Evolutionary conservation across 768 basidiomycete species (phyloP).

Genomic region (Pleurotus pulmonarius): DNA sequence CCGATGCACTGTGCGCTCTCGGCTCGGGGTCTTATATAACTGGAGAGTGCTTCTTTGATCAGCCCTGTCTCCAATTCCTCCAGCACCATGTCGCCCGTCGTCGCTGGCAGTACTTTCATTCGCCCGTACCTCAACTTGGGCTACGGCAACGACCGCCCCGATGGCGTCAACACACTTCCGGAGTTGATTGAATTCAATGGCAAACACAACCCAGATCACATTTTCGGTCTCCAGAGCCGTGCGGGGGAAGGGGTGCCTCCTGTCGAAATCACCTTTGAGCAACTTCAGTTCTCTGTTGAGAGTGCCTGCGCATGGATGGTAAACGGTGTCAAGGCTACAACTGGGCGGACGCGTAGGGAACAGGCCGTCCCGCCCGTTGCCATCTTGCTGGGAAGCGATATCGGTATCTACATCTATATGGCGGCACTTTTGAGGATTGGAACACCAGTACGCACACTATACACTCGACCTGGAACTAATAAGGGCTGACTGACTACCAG

Average conservation of each 20-base stretch:
- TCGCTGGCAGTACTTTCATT: constrained; percentile 24
- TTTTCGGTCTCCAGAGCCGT: constrained; percentile 30
- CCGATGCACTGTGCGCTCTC: background rate
- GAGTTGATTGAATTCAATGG: constrained; percentile 35
- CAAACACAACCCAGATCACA: constrained; percentile 27
- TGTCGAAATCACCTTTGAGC: constrained; percentile 29
- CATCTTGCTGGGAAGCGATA: constrained; percentile 33
- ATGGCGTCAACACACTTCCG: constrained; percentile 30
- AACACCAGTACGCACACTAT: constrained; percentile 25
- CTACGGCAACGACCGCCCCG: constrained; percentile 20
- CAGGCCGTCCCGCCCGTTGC: constrained; percentile 27
- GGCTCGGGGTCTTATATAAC: background rate
- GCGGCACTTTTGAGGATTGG: constrained; percentile 32
- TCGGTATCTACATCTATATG: constrained; percentile 33
- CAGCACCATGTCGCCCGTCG: constrained; percentile 15
- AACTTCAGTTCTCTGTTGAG: constrained; percentile 27
- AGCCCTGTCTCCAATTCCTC: background rate
- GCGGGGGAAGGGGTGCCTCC: constrained; percentile 18
- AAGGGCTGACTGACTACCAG: constrained; percentile 12
- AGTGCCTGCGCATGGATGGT: constrained; percentile 31
- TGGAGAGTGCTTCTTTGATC: background rate
- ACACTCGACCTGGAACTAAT: background rate
- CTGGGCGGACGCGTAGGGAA: constrained; percentile 19
- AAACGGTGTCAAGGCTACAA: constrained; percentile 18
- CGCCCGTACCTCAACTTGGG: constrained; percentile 33